Evolutionary conservation across 805 yeast species (phyloP), one percentile per base, ranked within the genome.

Genomic region (Candida krabiensis): DNA sequence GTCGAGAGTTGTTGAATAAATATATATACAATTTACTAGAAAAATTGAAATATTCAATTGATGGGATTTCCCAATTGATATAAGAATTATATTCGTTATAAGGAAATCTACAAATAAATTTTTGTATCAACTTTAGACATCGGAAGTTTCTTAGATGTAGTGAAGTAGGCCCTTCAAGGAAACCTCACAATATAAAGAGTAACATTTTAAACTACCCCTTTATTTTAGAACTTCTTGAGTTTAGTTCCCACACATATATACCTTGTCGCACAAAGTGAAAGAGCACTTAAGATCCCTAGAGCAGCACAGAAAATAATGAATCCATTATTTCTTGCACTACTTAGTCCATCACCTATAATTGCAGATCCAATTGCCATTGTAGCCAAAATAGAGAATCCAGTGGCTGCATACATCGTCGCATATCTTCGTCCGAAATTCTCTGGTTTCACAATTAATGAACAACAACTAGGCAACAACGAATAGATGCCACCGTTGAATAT

Each of bases 401-500:
- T 51, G 18, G 61, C 54, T 32, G 66, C 75, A 53, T 78, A 80
- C 52, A 76, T 69, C 11, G 85, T 70, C 0, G 87, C 86, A 47
- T 77, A 83, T 15, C 80, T 61, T 41, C 74, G 75, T 13, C 88
- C 88, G 50, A 81, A 82, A 35, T 76, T 71, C 41, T 71, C 68
- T 1, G 77, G 76, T 11, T 69, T 71, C 21, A 79, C 73, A 19
- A 82, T 72, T 41, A 71, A 70, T 0, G 81, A 73, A 27, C 79
- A 68, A 38, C 86, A 79, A 5, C 73, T 82, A 0, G 87, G 85
- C 0, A 79, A 70, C 38, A 81, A 56, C 2, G 84, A 71, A 31
- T 80, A 63, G 13, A 79, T 74, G 18, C 82, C 71, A 3, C 83
- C 76, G 26, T 75, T 66, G 47, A 73, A 69, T 39, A 78, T 70